Evolutionary conservation across 441 rosid species (phyloP), one percentile per base, ranked within the genome.

Genomic region (Dalechampia spathulata): DNA sequence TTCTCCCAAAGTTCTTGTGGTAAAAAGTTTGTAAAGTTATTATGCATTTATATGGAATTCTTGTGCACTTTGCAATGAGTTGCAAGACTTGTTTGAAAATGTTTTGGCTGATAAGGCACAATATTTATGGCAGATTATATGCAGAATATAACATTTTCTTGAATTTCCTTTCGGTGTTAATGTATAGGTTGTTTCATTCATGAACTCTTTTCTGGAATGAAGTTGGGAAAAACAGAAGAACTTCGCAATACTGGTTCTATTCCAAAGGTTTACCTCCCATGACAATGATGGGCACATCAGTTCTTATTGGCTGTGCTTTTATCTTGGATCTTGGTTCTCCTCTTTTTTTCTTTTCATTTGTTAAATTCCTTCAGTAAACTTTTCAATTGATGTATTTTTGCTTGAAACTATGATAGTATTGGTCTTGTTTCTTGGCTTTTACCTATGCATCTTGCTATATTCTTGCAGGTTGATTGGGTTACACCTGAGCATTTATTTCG

Each of bases 221-320:
- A 78, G 80, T 79, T 94, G 72, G 86, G 81, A 28, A 94, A 78
- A 81, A 94, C 99, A 40, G 98, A 94, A 77, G 99, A 94, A 69
- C 71, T 94, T 73, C 94, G 99, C 27, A 87, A 78, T 67, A 94
- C 89, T 64, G 83, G 75, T 61, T 81, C 95, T 75, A 90, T 94
- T 67, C 96, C 99, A 14, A 94, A 90, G 99, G 99, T 94, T 73
- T 63, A 70, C 52, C 42, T 60, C 53, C 51, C 40, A 47, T 49
- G 37, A 49, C 45, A 50, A 58, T 45, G 37, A 55, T 36, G 39
- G 27, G 40, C 59, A 41, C 14, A 47, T 58, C 42, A 37, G n/a
- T 62, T 21, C n/a, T 25, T 36, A 25, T 32, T 26, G 1, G 40
- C 16, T 56, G 32, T 44, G 41, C 59, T 13, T 19, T 23, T 40